Evolutionary conservation across 2,329 filamentous ascomycete genomes (phyloP), one percentile per base, ranked within the genome.

Genomic region (Paramyrothecium sp.): DNA sequence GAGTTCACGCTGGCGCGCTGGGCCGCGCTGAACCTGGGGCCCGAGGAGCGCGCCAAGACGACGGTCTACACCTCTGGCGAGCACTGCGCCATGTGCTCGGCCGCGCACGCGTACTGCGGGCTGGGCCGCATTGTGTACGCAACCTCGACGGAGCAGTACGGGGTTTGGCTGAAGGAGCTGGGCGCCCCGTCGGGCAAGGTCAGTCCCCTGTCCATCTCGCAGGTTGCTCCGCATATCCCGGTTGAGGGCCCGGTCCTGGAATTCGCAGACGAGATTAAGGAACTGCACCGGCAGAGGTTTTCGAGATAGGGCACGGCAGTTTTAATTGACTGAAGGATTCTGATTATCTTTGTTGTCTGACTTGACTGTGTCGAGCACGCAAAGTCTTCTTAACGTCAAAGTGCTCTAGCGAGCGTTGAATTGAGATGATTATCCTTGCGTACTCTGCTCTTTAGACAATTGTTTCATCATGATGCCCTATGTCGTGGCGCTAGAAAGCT

Each of bases 1-100:
- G 72, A 75, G 34, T 69, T 74, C 57, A 71, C 68, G 13, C 64
- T 75, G n/a, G 72, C 71, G 3, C 65, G 56, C 3, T 75, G 72
- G 72, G 72, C 72, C 12, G 64, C 79, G 48, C 68, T 68, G 17
- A 61, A 74, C 41, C 63, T 70, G 5, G 63, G 66, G 4, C 71
- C 74, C 8, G 68, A 66, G 8, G 65, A 79, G 54, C 75, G 81
- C 19, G 75, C 80, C 21, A 57, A 54, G 5, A 63, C 69, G 0
- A 70, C 67, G 2, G 66, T 75, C 2, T 75, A 75, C 54, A 75
- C 73, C 3, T 72, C 72, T 1, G 72, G 72, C 1, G 72, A 75
- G 59, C 72, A 74, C 56, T 75, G 72, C 59, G 59, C 70, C 50
- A 75, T 75, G 72, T 75, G 72, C 47, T 64, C 72, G 3, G 65